Percentiles rank a stretch among this genome's conserved stretches.
Evolutionary conservation across 768 basidiomycete species (phyloP).

Genomic region (Russula lepida): DNA sequence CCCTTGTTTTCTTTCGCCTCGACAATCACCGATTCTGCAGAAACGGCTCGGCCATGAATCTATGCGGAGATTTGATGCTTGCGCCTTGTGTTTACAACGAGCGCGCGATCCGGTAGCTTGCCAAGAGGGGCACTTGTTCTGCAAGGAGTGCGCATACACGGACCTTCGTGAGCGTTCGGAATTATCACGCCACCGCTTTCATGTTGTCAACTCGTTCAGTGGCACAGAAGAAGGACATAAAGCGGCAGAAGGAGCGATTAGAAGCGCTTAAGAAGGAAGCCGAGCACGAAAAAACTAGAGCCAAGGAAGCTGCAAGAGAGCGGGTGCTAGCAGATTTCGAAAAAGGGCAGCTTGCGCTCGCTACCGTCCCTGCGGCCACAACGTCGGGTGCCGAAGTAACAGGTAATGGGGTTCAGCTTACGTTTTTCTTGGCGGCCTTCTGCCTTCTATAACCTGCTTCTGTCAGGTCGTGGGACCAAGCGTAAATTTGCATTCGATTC

Average conservation of each 20-base stretch:
- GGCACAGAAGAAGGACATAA: constrained; percentile 86
- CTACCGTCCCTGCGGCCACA: constrained; percentile 34
- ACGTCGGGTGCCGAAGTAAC: constrained; percentile 34
- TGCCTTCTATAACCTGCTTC: not conserved
- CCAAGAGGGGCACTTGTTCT: constrained; percentile 82
- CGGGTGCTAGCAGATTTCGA: constrained; percentile 89
- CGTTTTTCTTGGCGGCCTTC: not conserved
- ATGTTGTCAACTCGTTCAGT: constrained; percentile 38
- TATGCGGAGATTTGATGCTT: constrained; percentile 87
- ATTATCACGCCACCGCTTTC: not conserved
- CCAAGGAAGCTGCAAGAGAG: constrained; percentile 69
- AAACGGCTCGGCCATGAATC: constrained; percentile 86
- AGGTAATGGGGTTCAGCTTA: constrained; percentile 29
- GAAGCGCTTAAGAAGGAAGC: constrained; percentile 68
- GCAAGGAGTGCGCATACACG: constrained; percentile 88
- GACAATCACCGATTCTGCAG: constrained; percentile 28
- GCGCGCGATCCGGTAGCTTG: constrained; percentile 83
- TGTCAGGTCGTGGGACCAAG: constrained; percentile 53
- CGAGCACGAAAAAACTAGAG: constrained; percentile 68
- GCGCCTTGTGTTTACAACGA: constrained; percentile 76
- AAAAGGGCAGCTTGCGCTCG: constrained; percentile 69
- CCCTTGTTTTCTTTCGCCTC: not conserved
- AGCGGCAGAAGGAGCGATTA: constrained; percentile 76
- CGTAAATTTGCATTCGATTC: constrained; percentile 83
- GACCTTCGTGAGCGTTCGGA: constrained; percentile 55